Evolutionary conservation across 2,329 filamentous ascomycete species (phyloP).

Genomic region (Didymella pinodella): DNA sequence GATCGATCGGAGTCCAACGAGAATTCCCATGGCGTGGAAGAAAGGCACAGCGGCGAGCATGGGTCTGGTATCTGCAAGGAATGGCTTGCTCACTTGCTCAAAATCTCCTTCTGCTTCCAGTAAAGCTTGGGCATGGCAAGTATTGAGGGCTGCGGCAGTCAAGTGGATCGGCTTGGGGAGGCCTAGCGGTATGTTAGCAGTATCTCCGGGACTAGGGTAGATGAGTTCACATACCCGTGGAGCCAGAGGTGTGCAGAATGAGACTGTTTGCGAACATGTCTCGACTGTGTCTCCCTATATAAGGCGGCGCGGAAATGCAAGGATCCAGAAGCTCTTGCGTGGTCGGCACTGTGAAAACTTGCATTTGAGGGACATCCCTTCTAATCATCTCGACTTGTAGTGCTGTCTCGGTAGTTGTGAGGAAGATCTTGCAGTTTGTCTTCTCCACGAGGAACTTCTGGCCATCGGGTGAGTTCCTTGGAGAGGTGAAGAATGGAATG

Average conservation of each 20-base stretch:
- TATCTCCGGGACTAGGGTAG: fast-evolving
- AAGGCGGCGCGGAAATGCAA: neutral
- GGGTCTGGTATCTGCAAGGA: conserved; percentile 10
- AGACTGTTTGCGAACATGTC: neutral
- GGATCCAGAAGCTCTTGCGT: conserved; percentile 11
- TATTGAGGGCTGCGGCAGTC: conserved; percentile 13
- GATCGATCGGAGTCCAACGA: conserved; percentile 13
- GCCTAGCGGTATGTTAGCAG: neutral
- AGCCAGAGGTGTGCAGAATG: conserved; percentile 17
- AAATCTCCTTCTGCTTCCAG: conserved; percentile 1
- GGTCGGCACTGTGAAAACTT: conserved; percentile 1
- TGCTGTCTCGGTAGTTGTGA: conserved; percentile 4
- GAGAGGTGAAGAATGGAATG: conserved; percentile 12
- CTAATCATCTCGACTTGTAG: neutral
- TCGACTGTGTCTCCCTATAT: neutral
- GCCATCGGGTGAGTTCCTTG: conserved; percentile 15
- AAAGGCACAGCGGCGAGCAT: conserved; percentile 20
- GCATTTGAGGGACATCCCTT: neutral
- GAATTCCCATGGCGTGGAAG: conserved; percentile 21
- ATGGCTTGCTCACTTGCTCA: conserved; percentile 4
- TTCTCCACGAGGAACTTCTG: conserved; percentile 11
- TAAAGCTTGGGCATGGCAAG: neutral
- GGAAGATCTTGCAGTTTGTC: conserved; percentile 15
- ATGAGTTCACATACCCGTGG: conserved; percentile 1
- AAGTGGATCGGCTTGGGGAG: conserved; percentile 14